phyloP scores from a whole-genome alignment of 1,139 yeast genomes.

The Nakaseomyces nivariensis region DNA sequence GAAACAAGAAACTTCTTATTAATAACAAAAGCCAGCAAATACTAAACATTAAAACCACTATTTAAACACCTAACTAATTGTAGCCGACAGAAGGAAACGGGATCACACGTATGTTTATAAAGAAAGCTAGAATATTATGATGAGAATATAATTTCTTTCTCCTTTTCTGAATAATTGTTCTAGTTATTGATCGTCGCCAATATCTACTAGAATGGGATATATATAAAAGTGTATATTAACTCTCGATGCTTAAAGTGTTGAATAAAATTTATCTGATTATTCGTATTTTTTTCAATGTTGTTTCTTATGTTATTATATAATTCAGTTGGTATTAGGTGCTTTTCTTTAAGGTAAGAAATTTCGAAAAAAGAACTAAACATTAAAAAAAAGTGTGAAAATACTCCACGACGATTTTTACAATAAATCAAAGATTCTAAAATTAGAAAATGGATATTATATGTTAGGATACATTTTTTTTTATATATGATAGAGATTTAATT shows the following conservation, averaged over 20 bases:
- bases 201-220: not conserved
- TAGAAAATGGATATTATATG: not conserved
- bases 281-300: not conserved
- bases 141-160: too few species aligned
- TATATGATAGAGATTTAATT: not conserved
- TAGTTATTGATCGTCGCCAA: not conserved
- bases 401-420: not conserved
- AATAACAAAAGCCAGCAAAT: too few species aligned
- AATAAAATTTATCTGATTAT: not conserved
- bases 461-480: not conserved
- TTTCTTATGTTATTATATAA: not conserved
- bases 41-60: not conserved
- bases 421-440: too few species aligned
- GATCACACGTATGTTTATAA: too few species aligned
- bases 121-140: too few species aligned
- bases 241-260: not conserved
- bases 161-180: too few species aligned
- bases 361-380: too few species aligned
- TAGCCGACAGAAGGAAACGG: too few species aligned
- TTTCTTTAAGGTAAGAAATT: too few species aligned
- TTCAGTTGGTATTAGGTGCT: too few species aligned
- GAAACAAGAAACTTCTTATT: constrained; percentile 13
- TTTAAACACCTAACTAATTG: too few species aligned
- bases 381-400: too few species aligned
- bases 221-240: not conserved